Evolutionary conservation across 202 grass and related monocot genomes (phyloP), one percentile per base, ranked within the genome.

Genomic region (Panicum hallii): DNA sequence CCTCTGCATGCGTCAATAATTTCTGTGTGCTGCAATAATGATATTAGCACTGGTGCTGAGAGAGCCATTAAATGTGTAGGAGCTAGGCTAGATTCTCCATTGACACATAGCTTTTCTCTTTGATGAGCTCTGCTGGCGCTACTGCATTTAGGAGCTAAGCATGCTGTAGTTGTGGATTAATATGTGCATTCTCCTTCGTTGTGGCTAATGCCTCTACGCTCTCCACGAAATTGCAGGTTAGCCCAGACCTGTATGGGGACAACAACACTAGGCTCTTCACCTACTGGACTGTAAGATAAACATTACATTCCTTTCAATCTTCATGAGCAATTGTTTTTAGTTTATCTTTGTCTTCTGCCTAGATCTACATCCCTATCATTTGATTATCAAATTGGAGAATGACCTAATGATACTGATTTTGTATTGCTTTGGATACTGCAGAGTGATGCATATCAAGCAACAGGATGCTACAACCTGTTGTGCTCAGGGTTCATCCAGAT

Each of bases 401-500:
- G 77, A 7, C 14, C 76, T 72, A 64, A 40, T 83, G 30, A 34
- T 66, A 79, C 70, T 66, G 75, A 58, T 74, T 84, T 53, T 82
- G 66, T 83, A 84, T 85, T 84, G 80, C 60, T 78, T 71, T 61
- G 68, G 70, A 88, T 84, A 67, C 84, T 90, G 87, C 62, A 97
- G 95, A 97, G 92, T 23, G 92, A 97, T 94, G 92, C 95, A 0
- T 94, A 97, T 82, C 90, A 93, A 79, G 95, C 95, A 62, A 97
- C 94, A 61, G 92, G 92, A 67, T 97, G 95, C 83, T 97, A 97
- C 90, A 97, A 97, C 90, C 72, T 97, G 55, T 87, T 97, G 12
- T 94, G 92, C 80, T 97, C 95, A 32, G 92, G 92, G 20, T 97
- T 97, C 90, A 97, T 97, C 36, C 92, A 97, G 86, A 91, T 92